Base-by-base conservation (phyloP, 2,329 filamentous ascomycete species). In the Clarireedia sp. region DNA sequence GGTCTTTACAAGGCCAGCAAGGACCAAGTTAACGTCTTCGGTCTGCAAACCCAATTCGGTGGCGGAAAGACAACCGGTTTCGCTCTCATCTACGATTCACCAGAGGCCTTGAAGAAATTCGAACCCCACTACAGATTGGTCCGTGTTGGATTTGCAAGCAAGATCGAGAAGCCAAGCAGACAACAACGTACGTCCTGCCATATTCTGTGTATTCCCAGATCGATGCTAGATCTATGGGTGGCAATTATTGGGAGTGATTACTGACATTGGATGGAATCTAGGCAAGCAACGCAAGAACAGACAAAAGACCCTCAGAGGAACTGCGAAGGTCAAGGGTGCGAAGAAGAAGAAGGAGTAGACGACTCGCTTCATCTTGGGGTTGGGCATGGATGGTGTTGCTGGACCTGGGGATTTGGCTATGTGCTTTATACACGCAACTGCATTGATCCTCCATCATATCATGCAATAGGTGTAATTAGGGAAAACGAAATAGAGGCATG, bases 251-350 rank as follows among this genome's bases (percentile, higher is more conserved):
- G 44, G 45, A 53, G 10, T 57, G 43, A 58, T 62, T n/a, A 57
- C 64, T 65, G 55, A 67, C 56, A 58, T 50, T 21, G 24, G 36
- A 55, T 54, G 48, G 21, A 57, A 58, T 68, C 81, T 78, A 97
- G 92, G 92, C 87, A 99, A 99, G 85, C 94, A 97, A 82, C 89
- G 94, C 82, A 99, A 99, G 90, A 99, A 99, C 89, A 86, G 92
- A 77, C 85, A 89, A 79, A 97, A 99, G 90, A 94, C 92, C 74
- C 87, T 96, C 77, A 89, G 94, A 70, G 94, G 94, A 75, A 95
- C 90, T 71, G 92, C 90, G 72, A 99, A 99, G 90, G 85, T 86
- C 82, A 96, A 96, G 89, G 90, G 90, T 76, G 86, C 86, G 74
- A 85, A 86, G 81, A 83, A 87, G 78, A 94, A 95, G 85, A 95